Percentiles rank a stretch among this genome's conserved stretches.
phyloP scores from a whole-genome alignment of 805 yeast species.

The Cyberlindnera subsufficiens region DNA sequence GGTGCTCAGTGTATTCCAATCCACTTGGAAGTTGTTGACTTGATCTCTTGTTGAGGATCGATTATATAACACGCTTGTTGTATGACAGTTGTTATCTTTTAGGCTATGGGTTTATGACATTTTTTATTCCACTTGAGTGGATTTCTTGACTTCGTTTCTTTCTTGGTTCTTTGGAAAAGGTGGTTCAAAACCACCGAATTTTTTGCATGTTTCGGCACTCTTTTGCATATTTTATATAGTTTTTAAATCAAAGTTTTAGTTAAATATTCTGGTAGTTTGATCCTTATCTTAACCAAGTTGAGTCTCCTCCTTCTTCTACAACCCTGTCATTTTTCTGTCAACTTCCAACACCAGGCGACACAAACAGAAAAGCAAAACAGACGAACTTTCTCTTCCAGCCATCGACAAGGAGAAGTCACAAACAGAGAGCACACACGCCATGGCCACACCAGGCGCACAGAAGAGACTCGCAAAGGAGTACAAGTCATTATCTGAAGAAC shows the following conservation, averaged over 20 bases:
- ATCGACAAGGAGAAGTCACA: neutral
- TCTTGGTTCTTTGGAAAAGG: neutral
- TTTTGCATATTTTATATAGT: neutral
- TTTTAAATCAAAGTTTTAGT: neutral
- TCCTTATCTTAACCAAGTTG: neutral
- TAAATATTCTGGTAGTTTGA: neutral
- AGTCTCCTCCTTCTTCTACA: no score
- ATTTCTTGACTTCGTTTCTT: neutral
- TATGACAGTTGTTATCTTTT: neutral
- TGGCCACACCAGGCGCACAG: constrained; percentile 25
- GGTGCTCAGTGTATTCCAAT: constrained; percentile 62
- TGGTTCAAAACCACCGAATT: neutral
- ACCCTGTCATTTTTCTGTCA: neutral
- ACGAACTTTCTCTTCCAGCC: neutral
- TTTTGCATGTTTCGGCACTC: neutral
- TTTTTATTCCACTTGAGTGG: neutral
- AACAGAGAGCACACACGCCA: constrained; percentile 1
- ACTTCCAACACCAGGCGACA: neutral
- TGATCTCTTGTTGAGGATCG: constrained; percentile 41
- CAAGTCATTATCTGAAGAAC: constrained; percentile 63
- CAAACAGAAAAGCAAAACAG: neutral
- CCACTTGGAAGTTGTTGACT: constrained; percentile 51
- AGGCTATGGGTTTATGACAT: no score
- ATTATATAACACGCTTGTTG: neutral
- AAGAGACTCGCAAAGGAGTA: constrained; percentile 70